Percentiles rank a stretch among this genome's conserved stretches.
These are phyloP conservation scores for Gryganskiella cystojenkinii DNA, from an alignment of 192 early-diverging fungal genomes.

Conservation along the genomic window DNA sequence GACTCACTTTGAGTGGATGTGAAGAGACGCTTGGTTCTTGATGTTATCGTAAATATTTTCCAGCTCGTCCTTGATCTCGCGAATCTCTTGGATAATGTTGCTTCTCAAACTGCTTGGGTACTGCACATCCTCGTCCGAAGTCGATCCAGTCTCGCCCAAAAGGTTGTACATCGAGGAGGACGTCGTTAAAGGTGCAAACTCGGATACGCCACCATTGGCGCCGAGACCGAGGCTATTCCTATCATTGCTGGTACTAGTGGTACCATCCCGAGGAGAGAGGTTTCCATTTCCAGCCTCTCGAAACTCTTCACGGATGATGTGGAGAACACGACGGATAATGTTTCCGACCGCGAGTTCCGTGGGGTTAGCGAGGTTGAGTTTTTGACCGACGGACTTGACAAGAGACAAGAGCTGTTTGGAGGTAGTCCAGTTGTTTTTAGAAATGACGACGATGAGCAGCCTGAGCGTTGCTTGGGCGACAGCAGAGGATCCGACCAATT, in stretches of 20 bases:
- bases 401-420: slow-evolving; percentile 66
- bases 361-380: slow-evolving; percentile 82
- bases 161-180: slow-evolving; percentile 71
- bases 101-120: slow-evolving; percentile 70
- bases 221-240: too few relatives aligned
- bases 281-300: slow-evolving; percentile 48
- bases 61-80: slow-evolving; percentile 90
- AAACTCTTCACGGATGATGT: slow-evolving; percentile 84
- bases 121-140: slow-evolving; percentile 47
- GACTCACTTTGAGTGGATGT: slow-evolving; percentile 93
- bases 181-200: slow-evolving; percentile 39
- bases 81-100: slow-evolving; percentile 82
- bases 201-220: not conserved
- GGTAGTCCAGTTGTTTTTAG: slow-evolving; percentile 78
- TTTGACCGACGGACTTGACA: slow-evolving; percentile 76
- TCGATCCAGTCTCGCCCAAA: slow-evolving; percentile 64
- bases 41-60: slow-evolving; percentile 83
- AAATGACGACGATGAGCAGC: slow-evolving; percentile 81
- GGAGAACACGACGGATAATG: slow-evolving; percentile 85
- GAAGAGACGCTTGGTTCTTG: slow-evolving; percentile 85
- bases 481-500: slow-evolving; percentile 73
- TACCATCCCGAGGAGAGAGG: not conserved
- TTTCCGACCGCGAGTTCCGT: slow-evolving; percentile 89
- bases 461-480: slow-evolving; percentile 79
- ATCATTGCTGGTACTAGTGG: slow-evolving; percentile 2